A percentile compares a stretch with the other conserved stretches of the same genome.
Evolutionary conservation across 2,329 filamentous ascomycete genomes (phyloP).

Genomic region (Geosmithia putterillii): DNA sequence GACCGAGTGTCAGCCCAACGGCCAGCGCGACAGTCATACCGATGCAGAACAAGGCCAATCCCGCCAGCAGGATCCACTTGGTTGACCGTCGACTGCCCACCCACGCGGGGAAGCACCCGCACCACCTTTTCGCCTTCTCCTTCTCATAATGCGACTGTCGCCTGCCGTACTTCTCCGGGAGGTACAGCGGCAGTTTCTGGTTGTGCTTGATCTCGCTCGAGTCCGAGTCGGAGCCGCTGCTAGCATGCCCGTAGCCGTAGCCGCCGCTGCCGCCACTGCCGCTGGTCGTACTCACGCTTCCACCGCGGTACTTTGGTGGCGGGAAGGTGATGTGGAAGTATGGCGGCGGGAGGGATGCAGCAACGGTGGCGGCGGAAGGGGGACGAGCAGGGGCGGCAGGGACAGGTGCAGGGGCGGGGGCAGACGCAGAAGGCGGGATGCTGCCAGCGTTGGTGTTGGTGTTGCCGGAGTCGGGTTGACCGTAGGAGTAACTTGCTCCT

Average conservation of each 20-base stretch:
- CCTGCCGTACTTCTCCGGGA: background rate
- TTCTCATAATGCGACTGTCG: background rate
- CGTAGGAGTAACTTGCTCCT: background rate
- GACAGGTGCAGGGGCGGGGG: background rate
- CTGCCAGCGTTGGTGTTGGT: background rate
- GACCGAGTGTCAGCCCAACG: conserved; percentile 25
- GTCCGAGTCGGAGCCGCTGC: background rate
- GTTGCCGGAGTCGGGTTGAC: background rate
- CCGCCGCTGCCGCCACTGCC: background rate
- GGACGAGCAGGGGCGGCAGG: background rate
- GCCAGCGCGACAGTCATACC: conserved; percentile 21
- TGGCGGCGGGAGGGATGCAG: conserved; percentile 1
- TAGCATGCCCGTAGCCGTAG: no score
- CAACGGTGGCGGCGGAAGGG: background rate
- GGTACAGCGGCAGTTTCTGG: background rate
- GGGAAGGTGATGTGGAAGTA: background rate
- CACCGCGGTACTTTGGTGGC: conserved; percentile 1
- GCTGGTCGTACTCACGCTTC: background rate
- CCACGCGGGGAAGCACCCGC: background rate
- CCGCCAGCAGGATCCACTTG: conserved; percentile 19
- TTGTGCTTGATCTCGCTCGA: background rate
- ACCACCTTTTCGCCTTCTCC: background rate
- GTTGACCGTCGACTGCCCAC: conserved; percentile 1
- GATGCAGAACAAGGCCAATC: conserved; percentile 15
- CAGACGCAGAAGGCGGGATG: background rate